phyloP scores from a whole-genome alignment of 75 land plant genomes.

The Azolla pinnata region DNA sequence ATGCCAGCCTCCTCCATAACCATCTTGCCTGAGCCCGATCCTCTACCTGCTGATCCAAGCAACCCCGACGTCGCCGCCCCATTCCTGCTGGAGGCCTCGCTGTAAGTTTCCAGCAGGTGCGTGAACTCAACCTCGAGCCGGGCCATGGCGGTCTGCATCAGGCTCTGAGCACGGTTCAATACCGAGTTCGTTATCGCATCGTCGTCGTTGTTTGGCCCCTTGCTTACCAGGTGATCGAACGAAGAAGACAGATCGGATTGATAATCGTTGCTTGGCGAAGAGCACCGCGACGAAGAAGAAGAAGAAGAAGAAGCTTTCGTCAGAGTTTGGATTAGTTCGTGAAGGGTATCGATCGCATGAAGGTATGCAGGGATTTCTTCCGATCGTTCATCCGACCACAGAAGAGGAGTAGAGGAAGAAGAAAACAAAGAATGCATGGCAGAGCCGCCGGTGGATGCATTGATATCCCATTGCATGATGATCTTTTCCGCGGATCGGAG shows the following conservation, averaged over 20 bases:
- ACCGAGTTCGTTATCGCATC: too few species aligned
- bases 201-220: too few species aligned
- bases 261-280: too few species aligned
- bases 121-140: constrained; percentile 67
- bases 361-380: constrained; percentile 34
- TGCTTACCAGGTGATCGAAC: too few species aligned
- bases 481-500: constrained; percentile 23
- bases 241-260: too few species aligned
- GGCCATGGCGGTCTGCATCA: constrained; percentile 45
- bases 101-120: constrained; percentile 36
- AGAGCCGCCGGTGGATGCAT: background rate
- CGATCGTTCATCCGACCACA: constrained; percentile 9
- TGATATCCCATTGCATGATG: constrained; percentile 28
- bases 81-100: constrained; percentile 34
- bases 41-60: background rate
- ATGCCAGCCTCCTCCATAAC: background rate
- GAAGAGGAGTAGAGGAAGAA: constrained; percentile 12
- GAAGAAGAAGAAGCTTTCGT: constrained; percentile 2
- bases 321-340: constrained; percentile 16
- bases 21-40: background rate
- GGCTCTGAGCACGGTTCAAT: constrained; percentile 40
- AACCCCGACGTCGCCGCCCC: background rate
- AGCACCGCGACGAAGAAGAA: background rate
- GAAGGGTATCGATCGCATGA: constrained; percentile 56
- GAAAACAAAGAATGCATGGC: constrained; percentile 2